Evolutionary conservation across 805 yeast genomes (phyloP).

Genomic region (Dipodascus albidus): DNA sequence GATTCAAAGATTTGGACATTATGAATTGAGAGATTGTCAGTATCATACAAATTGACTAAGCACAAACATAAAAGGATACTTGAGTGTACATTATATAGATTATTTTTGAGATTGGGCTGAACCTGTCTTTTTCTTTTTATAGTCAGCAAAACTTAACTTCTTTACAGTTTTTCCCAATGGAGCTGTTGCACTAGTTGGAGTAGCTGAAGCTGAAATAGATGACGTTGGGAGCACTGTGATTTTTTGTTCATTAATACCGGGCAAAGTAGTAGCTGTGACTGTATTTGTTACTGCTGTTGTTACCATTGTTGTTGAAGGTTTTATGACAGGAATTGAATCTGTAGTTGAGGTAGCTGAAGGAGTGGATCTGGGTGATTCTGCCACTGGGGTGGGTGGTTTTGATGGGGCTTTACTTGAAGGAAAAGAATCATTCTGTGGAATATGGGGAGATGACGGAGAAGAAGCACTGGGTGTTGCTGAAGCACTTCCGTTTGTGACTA

Average conservation of each 20-base stretch:
- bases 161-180: conserved; percentile 30
- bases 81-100: background rate
- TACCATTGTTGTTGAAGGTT: background rate
- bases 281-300: background rate
- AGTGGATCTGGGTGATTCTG: background rate
- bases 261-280: background rate
- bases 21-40: too few species aligned
- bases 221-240: conserved; percentile 1
- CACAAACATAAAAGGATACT: background rate
- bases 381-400: conserved; percentile 1
- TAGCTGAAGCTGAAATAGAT: background rate
- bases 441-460: background rate
- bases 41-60: background rate
- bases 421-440: conserved; percentile 3
- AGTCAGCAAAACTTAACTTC: conserved; percentile 66
- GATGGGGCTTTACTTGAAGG: conserved; percentile 3
- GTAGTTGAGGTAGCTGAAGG: background rate
- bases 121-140: conserved; percentile 37
- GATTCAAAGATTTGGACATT: too few species aligned
- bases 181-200: conserved; percentile 13
- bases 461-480: background rate
- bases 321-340: background rate
- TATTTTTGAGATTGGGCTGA: background rate
- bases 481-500: background rate
- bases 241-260: background rate